Conservation (phyloP, 495 filamentous ascomycete genomes). For the Bacidia gigantensis region DNA sequence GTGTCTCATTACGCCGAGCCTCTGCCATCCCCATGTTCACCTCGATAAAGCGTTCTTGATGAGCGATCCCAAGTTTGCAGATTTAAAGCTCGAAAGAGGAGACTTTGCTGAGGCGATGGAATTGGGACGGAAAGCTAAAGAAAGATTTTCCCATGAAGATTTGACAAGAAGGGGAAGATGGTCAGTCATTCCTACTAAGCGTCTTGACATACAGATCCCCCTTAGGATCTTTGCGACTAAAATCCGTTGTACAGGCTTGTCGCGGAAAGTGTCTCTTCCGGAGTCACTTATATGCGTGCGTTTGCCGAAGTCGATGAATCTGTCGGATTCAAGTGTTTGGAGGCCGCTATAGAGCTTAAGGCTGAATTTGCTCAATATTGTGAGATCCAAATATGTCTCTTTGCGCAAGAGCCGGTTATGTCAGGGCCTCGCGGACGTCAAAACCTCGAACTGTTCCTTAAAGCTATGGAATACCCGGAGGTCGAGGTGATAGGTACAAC, state of each 20-base stretch:
- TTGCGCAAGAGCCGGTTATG: constrained; percentile 60
- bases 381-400: constrained; percentile 56
- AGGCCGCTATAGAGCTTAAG: constrained; percentile 45
- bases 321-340: constrained; percentile 43
- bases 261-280: constrained; percentile 48
- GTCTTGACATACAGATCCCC: background rate
- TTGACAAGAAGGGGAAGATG: constrained; percentile 47
- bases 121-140: constrained; percentile 48
- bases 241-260: constrained; percentile 28
- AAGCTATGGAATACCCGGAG: constrained; percentile 28
- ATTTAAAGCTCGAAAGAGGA: constrained; percentile 44
- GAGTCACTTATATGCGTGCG: constrained; percentile 57
- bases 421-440: constrained; percentile 35
- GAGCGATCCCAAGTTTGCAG: constrained; percentile 38
- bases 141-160: constrained; percentile 43
- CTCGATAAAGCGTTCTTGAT: constrained; percentile 65
- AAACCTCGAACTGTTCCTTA: constrained; percentile 33
- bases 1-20: constrained; percentile 38
- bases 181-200: constrained; percentile 5
- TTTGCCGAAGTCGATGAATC: constrained; percentile 62
- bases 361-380: constrained; percentile 38
- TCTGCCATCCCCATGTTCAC: constrained; percentile 67
- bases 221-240: background rate
- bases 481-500: constrained; percentile 55
- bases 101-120: constrained; percentile 53